These are phyloP conservation scores for Hypomontagnella submonticulosa DNA, from an alignment of 495 filamentous ascomycete species.

Conservation along the genomic window DNA sequence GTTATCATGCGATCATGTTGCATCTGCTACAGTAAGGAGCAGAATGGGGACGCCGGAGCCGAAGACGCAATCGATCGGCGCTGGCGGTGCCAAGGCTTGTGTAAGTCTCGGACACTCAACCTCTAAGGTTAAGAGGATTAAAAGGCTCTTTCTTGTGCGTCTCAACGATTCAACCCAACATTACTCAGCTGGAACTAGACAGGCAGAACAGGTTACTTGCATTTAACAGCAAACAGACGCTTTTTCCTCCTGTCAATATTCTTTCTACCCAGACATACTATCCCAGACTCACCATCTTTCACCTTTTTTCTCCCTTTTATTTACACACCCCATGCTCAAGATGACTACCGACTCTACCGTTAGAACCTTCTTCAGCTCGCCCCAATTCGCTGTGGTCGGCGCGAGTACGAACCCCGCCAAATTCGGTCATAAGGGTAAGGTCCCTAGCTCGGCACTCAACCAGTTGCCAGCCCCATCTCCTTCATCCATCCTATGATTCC, in stretches of 20 bases:
- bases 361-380: slow-evolving; percentile 82
- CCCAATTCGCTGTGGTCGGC: slow-evolving; percentile 89
- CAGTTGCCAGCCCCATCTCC: slow-evolving; percentile 1
- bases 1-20: slow-evolving; percentile 20
- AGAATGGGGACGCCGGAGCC: not conserved
- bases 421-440: slow-evolving; percentile 88
- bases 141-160: slow-evolving; percentile 1
- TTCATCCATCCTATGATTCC: not conserved
- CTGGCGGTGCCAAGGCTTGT: slow-evolving; percentile 24
- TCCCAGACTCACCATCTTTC: not conserved
- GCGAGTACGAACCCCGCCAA: slow-evolving; percentile 85
- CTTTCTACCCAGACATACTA: not conserved
- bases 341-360: slow-evolving; percentile 70
- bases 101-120: slow-evolving; percentile 24
- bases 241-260: slow-evolving; percentile 8
- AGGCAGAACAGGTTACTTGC: slow-evolving; percentile 4
- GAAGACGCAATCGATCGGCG: slow-evolving; percentile 32
- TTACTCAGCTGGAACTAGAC: slow-evolving; percentile 34
- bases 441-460: not conserved
- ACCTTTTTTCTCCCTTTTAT: not conserved
- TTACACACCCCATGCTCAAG: slow-evolving; percentile 15
- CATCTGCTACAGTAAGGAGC: slow-evolving; percentile 4
- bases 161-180: slow-evolving; percentile 36
- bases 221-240: slow-evolving; percentile 29
- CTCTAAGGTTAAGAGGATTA: slow-evolving; percentile 1